phyloP scores from a whole-genome alignment of 768 basidiomycete genomes.

The Lactifluus hygrophoroides region DNA sequence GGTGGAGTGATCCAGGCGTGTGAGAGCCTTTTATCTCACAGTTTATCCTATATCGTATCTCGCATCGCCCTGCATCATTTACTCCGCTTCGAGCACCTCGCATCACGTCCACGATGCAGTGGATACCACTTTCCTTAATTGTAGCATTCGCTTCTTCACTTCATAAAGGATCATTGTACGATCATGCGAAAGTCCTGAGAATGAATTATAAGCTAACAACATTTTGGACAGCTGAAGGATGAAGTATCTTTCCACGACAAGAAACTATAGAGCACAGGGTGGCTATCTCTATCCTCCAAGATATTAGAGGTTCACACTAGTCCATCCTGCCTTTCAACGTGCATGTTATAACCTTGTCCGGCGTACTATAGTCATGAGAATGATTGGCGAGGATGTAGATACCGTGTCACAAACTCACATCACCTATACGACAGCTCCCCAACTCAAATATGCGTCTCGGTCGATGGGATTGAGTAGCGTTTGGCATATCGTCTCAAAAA shows the following conservation, averaged over 20 bases:
- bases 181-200: too few species aligned
- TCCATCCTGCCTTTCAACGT: conserved; percentile 91
- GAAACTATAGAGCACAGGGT: conserved; percentile 8
- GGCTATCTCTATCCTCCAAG: not conserved
- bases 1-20: too few species aligned
- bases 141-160: too few species aligned
- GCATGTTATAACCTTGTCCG: conserved; percentile 71
- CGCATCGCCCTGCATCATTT: too few species aligned
- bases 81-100: too few species aligned
- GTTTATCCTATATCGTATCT: too few species aligned
- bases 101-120: too few species aligned
- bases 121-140: too few species aligned
- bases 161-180: too few species aligned
- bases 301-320: conserved; percentile 30
- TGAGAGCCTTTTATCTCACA: too few species aligned
- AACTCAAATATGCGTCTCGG: conserved; percentile 92
- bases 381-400: not conserved
- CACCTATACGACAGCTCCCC: conserved; percentile 92
- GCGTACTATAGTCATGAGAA: conserved; percentile 40
- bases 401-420: conserved; percentile 55
- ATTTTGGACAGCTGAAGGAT: too few species aligned
- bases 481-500: conserved; percentile 98
- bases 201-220: too few species aligned
- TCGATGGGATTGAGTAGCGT: conserved; percentile 92
- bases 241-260: not conserved